Conservation (phyloP, 495 filamentous ascomycete species). For the Aspergillus mulundensis region DNA sequence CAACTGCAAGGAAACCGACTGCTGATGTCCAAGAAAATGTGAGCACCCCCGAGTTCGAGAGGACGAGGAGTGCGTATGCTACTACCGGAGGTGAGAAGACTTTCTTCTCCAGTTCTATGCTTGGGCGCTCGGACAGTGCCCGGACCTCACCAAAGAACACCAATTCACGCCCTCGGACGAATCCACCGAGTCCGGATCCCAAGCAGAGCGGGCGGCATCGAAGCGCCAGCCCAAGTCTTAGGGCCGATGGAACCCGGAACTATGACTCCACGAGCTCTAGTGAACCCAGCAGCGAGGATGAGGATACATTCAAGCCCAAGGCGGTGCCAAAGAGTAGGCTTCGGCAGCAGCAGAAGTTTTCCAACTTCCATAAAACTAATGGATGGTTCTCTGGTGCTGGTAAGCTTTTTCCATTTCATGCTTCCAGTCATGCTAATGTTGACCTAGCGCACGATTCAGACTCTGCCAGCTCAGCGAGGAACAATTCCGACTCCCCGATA, state of each 20-base stretch:
- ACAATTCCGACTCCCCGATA: slow-evolving; percentile 18
- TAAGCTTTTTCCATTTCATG: slow-evolving; percentile 22
- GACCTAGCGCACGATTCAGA: slow-evolving; percentile 37
- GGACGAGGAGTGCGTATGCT: slow-evolving; percentile 66
- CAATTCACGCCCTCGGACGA: slow-evolving; percentile 29
- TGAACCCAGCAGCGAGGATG: slow-evolving; percentile 22
- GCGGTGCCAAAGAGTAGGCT: slow-evolving; percentile 44
- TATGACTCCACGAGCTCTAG: slow-evolving; percentile 40
- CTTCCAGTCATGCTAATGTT: not conserved
- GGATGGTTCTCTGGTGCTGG: slow-evolving; percentile 27
- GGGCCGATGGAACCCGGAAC: slow-evolving; percentile 17
- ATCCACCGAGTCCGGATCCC: slow-evolving; percentile 31
- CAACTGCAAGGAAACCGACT: slow-evolving; percentile 40
- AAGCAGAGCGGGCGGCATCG: slow-evolving; percentile 29
- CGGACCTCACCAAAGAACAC: slow-evolving; percentile 40
- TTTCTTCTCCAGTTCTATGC: slow-evolving; percentile 41
- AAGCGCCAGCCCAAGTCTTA: slow-evolving; percentile 39
- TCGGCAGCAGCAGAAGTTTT: slow-evolving; percentile 30
- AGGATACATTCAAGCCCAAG: slow-evolving; percentile 32
- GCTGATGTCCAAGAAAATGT: slow-evolving; percentile 18
- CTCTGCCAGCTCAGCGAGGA: slow-evolving; percentile 27
- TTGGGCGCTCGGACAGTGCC: slow-evolving; percentile 43
- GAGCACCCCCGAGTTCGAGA: slow-evolving; percentile 35
- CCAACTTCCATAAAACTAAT: slow-evolving; percentile 27
- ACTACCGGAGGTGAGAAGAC: slow-evolving; percentile 67